Conservation (phyloP, 202 grass and related monocot genomes). For the Panicum virgatum region DNA sequence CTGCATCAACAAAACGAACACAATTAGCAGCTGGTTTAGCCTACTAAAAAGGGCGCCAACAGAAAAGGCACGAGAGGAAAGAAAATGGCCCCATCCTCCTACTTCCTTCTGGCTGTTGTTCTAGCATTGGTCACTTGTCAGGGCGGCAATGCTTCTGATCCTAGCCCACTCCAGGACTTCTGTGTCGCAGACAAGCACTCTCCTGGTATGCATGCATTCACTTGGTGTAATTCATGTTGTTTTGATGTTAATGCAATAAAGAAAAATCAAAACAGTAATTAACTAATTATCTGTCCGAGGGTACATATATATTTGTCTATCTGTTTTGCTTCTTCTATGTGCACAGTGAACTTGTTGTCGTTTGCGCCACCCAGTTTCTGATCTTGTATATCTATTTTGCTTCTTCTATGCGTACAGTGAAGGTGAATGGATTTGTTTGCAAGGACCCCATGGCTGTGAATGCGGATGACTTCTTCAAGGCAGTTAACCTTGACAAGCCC, state of each 20-base stretch:
- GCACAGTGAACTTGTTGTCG: neutral
- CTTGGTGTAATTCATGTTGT: no score
- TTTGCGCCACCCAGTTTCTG: neutral
- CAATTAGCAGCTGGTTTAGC: neutral
- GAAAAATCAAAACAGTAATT: neutral
- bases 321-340: neutral
- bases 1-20: neutral
- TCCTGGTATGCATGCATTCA: neutral
- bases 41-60: neutral
- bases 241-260: neutral
- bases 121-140: conserved; percentile 21
- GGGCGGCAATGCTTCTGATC: conserved; percentile 40
- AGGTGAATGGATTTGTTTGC: conserved; percentile 44
- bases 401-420: neutral
- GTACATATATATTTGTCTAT: neutral
- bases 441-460: conserved; percentile 19
- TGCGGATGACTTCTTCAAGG: conserved; percentile 38
- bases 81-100: conserved; percentile 24
- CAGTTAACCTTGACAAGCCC: conserved; percentile 30
- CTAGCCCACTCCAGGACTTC: conserved; percentile 41
- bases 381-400: neutral
- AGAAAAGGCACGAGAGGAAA: neutral
- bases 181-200: conserved; percentile 37
- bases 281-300: neutral
- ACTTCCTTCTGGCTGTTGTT: conserved; percentile 15